Base-by-base conservation (phyloP, 176 grass and related monocot genomes). In the Musa troglodytarum region DNA sequence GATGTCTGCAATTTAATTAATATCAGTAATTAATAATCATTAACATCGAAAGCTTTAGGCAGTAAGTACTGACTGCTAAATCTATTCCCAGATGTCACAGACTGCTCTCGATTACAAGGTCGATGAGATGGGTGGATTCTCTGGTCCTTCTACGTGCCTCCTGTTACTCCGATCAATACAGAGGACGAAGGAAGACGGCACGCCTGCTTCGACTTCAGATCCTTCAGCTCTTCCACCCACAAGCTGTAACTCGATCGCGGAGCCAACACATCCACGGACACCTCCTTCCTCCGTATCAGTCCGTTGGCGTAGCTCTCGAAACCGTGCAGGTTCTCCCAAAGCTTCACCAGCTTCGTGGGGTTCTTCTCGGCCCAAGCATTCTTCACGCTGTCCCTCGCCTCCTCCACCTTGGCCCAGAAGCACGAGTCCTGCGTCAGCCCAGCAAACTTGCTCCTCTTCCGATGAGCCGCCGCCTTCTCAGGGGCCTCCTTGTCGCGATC, bases 361-460 rank as follows among this genome's bases (percentile, higher is more conserved):
- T 92, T 79, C 0, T 49, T 68, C 76, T 95, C 88, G 1, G 5
- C 25, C 66, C 55, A 78, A 29, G 76, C 71, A 9, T 63, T 79
- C 81, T 83, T 83, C 8, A 76, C 66, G 84, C 55, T 76, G 71
- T 95, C 88, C 63, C 73, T 84, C 2, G 88, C 91, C 29, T 89
- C 86, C 62, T 99, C 96, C 28, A 99, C 88, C 77, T 85, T 81
- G 11, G 96, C 96, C 96, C 96, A 99, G 76, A 99, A 99, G 76
- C 88, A 95, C 0, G 96, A 92, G 67, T 99, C 96, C 67, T 99
- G 96, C 1, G 96, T 99, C 62, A 99, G 29, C 26, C 96, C 96
- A 0, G 96, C 96, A n/a, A 84, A 88, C 71, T 95, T 99, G 79
- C 91, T 95, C 74, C 95, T 88, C 55, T 77, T 85, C 52, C 49